Percentiles rank a stretch among this genome's conserved stretches.
phyloP scores from a whole-genome alignment of 768 basidiomycete species.

The Obba rivulosa region DNA sequence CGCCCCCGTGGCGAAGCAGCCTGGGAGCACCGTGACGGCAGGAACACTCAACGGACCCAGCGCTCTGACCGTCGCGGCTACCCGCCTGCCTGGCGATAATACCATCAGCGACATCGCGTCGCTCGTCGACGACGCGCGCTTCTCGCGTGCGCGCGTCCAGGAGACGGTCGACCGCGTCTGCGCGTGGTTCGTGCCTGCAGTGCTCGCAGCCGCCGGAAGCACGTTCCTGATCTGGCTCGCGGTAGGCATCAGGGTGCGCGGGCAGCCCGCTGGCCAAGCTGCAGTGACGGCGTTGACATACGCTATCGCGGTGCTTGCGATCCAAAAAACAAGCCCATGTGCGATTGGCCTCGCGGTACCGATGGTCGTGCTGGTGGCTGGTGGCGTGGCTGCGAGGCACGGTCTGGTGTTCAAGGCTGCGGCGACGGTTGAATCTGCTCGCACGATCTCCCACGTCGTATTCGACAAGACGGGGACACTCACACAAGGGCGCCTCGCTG shows the following conservation, averaged over 20 bases:
- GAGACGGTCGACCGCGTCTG: slow-evolving; percentile 46
- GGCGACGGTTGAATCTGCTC: slow-evolving; percentile 37
- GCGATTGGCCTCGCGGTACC: slow-evolving; percentile 34
- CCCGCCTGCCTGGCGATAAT: slow-evolving; percentile 34
- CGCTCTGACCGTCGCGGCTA: slow-evolving; percentile 29
- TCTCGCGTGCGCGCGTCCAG: slow-evolving; percentile 34
- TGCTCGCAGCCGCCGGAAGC: slow-evolving; percentile 35
- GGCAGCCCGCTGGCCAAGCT: slow-evolving; percentile 21
- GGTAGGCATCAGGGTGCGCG: slow-evolving; percentile 26
- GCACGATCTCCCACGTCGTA: slow-evolving; percentile 38
- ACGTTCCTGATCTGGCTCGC: slow-evolving; percentile 33
- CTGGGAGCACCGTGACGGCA: slow-evolving; percentile 30
- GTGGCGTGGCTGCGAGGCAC: slow-evolving; percentile 25
- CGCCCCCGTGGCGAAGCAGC: slow-evolving; percentile 29
- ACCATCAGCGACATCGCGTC: slow-evolving; percentile 33
- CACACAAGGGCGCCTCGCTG: slow-evolving; percentile 36
- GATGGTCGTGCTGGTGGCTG: slow-evolving; percentile 30
- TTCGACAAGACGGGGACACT: slow-evolving; percentile 63
- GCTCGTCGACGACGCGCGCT: slow-evolving; percentile 32
- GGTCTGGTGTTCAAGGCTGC: slow-evolving; percentile 30
- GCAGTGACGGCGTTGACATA: slow-evolving; percentile 40
- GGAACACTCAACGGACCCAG: slow-evolving; percentile 34
- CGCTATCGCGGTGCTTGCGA: slow-evolving; percentile 44
- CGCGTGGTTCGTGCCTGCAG: slow-evolving; percentile 42
- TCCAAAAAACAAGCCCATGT: slow-evolving; percentile 52